Conservation (phyloP, 495 filamentous ascomycete species). For the Aspergillus incahuasiensis region DNA sequence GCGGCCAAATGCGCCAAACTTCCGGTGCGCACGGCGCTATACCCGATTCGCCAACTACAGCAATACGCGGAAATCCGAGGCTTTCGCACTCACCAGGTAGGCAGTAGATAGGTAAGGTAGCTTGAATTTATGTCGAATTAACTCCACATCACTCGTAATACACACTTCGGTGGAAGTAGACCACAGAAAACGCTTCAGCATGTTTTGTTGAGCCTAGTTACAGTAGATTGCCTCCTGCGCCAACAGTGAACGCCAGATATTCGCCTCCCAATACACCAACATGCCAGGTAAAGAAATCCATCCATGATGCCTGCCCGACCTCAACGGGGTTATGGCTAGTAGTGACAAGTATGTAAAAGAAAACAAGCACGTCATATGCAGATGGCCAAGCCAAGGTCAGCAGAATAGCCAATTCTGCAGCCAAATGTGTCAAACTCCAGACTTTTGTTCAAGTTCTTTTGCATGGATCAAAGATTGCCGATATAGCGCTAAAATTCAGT, state of each 20-base stretch:
- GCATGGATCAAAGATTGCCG: neutral
- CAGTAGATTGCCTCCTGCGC: conserved; percentile 5
- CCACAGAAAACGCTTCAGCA: conserved; percentile 10
- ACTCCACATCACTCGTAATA: conserved; percentile 1
- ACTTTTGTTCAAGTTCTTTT: conserved; percentile 13
- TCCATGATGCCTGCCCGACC: neutral
- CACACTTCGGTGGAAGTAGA: neutral
- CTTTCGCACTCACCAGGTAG: too few relatives aligned
- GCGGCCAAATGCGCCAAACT: conserved; percentile 33
- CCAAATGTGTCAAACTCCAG: conserved; percentile 17
- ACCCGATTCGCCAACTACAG: too few relatives aligned
- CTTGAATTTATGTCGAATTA: neutral
- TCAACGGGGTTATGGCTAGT: neutral
- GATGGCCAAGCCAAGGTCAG: conserved; percentile 2
- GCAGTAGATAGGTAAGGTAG: neutral
- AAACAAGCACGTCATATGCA: neutral
- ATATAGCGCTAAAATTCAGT: conserved; percentile 6
- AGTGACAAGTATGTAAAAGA: neutral
- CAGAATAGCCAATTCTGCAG: conserved; percentile 11
- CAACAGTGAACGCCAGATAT: neutral
- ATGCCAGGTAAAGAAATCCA: conserved; percentile 2
- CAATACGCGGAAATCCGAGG: too few relatives aligned
- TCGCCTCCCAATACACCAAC: conserved; percentile 9
- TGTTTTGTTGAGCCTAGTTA: conserved; percentile 1
- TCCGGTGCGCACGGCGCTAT: conserved; percentile 15